Evolutionary conservation across 2,329 filamentous ascomycete genomes (phyloP), one percentile per base, ranked within the genome.

Genomic region (Alternaria triticimaculans): DNA sequence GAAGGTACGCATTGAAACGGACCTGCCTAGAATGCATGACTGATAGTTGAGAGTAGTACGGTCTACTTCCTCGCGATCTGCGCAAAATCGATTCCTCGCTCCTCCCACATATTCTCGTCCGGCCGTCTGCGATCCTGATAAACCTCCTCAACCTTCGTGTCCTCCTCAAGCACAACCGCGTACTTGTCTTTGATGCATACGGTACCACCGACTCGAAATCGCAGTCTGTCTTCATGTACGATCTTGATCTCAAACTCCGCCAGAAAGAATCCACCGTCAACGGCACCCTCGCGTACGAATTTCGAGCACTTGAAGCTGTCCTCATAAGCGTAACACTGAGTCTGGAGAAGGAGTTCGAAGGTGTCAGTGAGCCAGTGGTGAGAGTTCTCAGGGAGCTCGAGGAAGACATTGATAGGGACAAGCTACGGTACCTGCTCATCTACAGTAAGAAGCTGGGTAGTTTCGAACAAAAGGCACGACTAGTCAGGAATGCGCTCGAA

Each of bases 11-110:
- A 37, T 45, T 2, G 15, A 14, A 53, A 21, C 12, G 5, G 2
- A 11, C 2, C 20, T 18, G 1, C 3, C 7, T 2, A 20, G 20
- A 50, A 1, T 3, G 15, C 3, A 12, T 14, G 11, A 55, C 67
- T 72, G 46, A 76, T 53, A 28, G 11, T 20, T n/a, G 12, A 18
- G 21, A 63, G 70, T 69, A 95, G 92, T 97, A 97, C 78, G 94
- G 94, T 45, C 87, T 98, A 25, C 87, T 97, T 53, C 95, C 96
- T 60, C 94, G 96, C 65, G 96, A 99, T 84, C 85, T 99, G 60
- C 92, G 96, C 73, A 99, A 99, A 82, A 97, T 99, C 76, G 96
- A 99, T 80, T 97, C 94, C 14, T 97, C 93, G 62, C 92, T 96
- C 64, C 88, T 99, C 21, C 96, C 96, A 9, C 94, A 97, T 76